Percentiles rank a stretch among this genome's conserved stretches.
Evolutionary conservation across 2,329 filamentous ascomycete species (phyloP).

Genomic region (Scorias spongiosa): DNA sequence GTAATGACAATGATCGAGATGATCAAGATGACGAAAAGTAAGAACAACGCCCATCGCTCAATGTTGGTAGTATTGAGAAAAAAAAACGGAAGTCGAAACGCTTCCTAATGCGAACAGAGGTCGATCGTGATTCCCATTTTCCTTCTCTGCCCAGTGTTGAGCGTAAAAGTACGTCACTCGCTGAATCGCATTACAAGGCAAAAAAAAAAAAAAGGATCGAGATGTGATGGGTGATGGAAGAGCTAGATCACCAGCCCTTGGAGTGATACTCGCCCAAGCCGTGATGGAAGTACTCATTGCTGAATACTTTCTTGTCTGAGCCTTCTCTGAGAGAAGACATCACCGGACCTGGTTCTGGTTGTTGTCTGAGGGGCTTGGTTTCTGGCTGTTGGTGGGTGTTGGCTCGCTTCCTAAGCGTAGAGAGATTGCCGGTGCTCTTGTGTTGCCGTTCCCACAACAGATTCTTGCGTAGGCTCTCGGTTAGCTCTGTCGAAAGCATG

Average conservation of each 20-base stretch:
- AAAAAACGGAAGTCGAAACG: no score
- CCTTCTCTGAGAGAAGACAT: conserved; percentile 13
- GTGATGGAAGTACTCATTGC: conserved; percentile 74
- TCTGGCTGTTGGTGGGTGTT: conserved; percentile 66
- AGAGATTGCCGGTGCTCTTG: conserved; percentile 76
- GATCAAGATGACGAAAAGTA: no score
- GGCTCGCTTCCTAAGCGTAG: conserved; percentile 64
- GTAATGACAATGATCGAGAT: no score
- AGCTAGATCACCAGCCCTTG: conserved; percentile 56
- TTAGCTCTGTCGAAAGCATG: conserved; percentile 90
- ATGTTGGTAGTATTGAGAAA: no score
- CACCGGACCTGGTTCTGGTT: conserved; percentile 49
- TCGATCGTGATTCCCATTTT: no score
- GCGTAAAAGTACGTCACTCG: conserved; percentile 1
- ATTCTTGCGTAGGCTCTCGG: conserved; percentile 79
- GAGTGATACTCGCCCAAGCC: conserved; percentile 74
- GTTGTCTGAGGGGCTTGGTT: conserved; percentile 73
- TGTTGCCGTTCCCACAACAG: conserved; percentile 92
- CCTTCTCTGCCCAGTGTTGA: no score
- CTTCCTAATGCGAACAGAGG: no score
- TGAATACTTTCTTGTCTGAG: conserved; percentile 43
- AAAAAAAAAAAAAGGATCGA: conserved; percentile 5
- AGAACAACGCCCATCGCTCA: no score
- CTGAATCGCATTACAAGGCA: conserved; percentile 11
- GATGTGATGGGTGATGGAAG: neutral